Evolutionary conservation across 2,329 filamentous ascomycete genomes (phyloP), one percentile per base, ranked within the genome.

Genomic region (Blastomyces silverae): DNA sequence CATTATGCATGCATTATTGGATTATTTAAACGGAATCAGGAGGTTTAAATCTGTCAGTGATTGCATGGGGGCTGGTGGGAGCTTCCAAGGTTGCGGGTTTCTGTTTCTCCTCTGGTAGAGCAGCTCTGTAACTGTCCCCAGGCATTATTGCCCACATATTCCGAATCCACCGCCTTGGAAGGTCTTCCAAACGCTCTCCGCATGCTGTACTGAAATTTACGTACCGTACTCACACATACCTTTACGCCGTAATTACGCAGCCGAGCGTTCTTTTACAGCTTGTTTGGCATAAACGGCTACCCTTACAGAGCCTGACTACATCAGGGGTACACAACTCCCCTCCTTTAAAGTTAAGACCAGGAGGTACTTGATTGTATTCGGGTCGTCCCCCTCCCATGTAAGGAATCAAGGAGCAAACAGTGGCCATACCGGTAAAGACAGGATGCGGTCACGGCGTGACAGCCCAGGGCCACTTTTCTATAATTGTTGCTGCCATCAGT

Each of bases 251-350:
- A 39, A 42, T 58, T 39, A 58, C 56, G 1, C 20, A 42, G 22
- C 56, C 34, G 37, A 17, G 25, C 34, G 3, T 58, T n/a, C n/a
- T 15, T 25, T 58, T 58, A 58, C 56, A 58, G 56, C 56, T 2
- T 25, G 25, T 42, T 34, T 58, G 56, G 56, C 34, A 42, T 11
- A n/a, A 25, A 58, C 4, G 22, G 20, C 37, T 5, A 42, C 56
- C 56, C 34, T 3, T 58, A 58, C 31, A n/a, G 17, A 58, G 3
- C 7, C 17, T 25, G 2, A 10, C 10, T 39, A 58, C 56, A 39
- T 13, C 11, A 7, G n/a, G 56, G n/a, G 37, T 58, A 58, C 56
- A 37, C 1, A 7, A 4, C 1, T 0, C 15, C 2, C 13, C 56
- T 11, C 3, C 37, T 25, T 8, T 15, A 15, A 42, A 13, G 37